A percentile compares a stretch with the other conserved stretches of the same genome.
These are phyloP conservation scores for Fusarium sp. DNA, from an alignment of 2,329 filamentous ascomycete genomes.

Conservation along the genomic window DNA sequence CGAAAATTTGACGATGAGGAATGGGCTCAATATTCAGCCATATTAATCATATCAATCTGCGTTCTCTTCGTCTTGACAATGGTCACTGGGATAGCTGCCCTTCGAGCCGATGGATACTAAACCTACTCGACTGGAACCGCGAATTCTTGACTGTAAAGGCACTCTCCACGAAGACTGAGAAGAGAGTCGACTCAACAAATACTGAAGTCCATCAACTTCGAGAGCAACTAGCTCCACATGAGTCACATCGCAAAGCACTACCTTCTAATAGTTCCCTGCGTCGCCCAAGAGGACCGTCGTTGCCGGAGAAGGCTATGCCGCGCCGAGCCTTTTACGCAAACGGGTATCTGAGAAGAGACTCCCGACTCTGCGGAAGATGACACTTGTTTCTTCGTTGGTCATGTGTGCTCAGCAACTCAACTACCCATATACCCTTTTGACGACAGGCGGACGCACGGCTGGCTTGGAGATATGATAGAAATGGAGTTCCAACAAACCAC, in stretches of 20 bases:
- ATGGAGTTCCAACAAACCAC: too few species aligned
- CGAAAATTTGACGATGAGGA: slow-evolving; percentile 17
- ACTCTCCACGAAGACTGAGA: too few species aligned
- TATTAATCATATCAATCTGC: slow-evolving; percentile 3
- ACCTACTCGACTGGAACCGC: neutral
- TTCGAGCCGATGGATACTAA: neutral
- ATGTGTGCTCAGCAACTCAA: neutral
- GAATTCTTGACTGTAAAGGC: too few species aligned
- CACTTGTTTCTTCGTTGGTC: neutral
- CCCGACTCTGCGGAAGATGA: too few species aligned
- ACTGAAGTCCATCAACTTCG: neutral
- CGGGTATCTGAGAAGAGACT: neutral
- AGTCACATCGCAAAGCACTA: neutral
- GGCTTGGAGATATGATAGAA: fast-evolving
- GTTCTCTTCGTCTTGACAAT: slow-evolving; percentile 3
- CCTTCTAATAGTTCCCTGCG: neutral
- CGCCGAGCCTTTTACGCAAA: too few species aligned
- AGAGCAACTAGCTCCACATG: neutral
- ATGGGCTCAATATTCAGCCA: slow-evolving; percentile 3
- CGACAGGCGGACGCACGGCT: neutral
- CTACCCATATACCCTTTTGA: neutral
- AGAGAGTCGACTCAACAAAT: fast-evolving
- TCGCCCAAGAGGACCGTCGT: neutral
- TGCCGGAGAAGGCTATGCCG: too few species aligned
- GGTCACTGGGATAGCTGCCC: neutral